A percentile compares a stretch with the other conserved stretches of the same genome.
These are phyloP conservation scores for Tetrapisispora arboricola DNA, from an alignment of 805 yeast genomes.

Conservation along the genomic window DNA sequence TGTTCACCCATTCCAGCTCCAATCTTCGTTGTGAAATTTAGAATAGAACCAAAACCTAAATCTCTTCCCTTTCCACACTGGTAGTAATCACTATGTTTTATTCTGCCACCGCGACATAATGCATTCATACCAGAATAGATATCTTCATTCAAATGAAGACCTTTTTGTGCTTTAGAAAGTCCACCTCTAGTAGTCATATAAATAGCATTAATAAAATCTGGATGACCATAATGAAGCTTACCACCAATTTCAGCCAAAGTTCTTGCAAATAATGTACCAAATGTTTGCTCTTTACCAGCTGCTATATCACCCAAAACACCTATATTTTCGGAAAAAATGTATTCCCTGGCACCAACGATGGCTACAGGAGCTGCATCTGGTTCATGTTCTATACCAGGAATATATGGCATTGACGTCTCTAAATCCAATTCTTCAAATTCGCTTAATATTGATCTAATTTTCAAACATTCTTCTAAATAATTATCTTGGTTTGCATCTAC, in stretches of 20 bases:
- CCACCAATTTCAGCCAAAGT: constrained; percentile 92
- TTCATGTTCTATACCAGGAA: constrained; percentile 44
- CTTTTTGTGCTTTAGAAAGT: constrained; percentile 87
- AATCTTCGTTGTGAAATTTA: constrained; percentile 89
- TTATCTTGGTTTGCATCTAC: constrained; percentile 96
- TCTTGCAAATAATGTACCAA: constrained; percentile 90
- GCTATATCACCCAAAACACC: constrained; percentile 94
- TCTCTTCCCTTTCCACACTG: constrained; percentile 98
- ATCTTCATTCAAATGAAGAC: constrained; percentile 87
- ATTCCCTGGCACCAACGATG: constrained; percentile 90
- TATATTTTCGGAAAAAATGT: constrained; percentile 83
- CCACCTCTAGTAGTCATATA: constrained; percentile 97
- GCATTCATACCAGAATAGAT: constrained; percentile 95
- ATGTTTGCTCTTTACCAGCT: constrained; percentile 95
- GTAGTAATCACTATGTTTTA: constrained; percentile 89
- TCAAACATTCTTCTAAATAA: constrained; percentile 86
- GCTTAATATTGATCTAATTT: constrained; percentile 75
- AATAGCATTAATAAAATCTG: constrained; percentile 82
- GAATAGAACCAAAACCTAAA: constrained; percentile 82
- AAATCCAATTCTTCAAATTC: constrained; percentile 78
- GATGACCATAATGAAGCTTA: constrained; percentile 92
- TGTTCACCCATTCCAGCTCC: constrained; percentile 99
- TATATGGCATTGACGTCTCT: constrained; percentile 42
- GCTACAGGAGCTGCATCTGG: constrained; percentile 55
- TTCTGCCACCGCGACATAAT: constrained; percentile 78